These are phyloP conservation scores for Tolypocladium paradoxum DNA, from an alignment of 2,329 filamentous ascomycete species.

Conservation along the genomic window DNA sequence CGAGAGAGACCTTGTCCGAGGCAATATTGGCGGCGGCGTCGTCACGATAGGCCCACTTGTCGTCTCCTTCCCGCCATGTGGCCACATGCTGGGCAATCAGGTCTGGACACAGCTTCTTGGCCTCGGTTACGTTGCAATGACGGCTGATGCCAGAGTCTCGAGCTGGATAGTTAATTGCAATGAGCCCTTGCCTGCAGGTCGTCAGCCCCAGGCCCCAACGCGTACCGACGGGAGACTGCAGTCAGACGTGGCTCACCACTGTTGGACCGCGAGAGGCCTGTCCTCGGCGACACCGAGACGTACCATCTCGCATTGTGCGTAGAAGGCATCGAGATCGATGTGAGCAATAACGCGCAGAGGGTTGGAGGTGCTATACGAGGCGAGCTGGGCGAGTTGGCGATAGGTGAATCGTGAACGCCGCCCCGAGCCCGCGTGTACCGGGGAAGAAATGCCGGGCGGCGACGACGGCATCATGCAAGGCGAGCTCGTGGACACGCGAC, in stretches of 20 bases:
- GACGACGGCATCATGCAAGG: background rate
- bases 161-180: constrained; percentile 93
- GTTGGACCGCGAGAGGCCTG: constrained; percentile 81
- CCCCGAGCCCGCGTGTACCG: constrained; percentile 10
- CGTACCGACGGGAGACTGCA: background rate
- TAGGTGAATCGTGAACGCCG: constrained; percentile 68
- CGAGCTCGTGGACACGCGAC: background rate
- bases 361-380: constrained; percentile 56
- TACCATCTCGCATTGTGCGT: constrained; percentile 92
- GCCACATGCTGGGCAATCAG: constrained; percentile 86
- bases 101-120: constrained; percentile 74
- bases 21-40: constrained; percentile 71
- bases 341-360: constrained; percentile 83
- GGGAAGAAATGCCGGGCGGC: constrained; percentile 14
- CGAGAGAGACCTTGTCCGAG: constrained; percentile 86
- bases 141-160: constrained; percentile 68
- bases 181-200: constrained; percentile 63
- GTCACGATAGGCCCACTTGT: constrained; percentile 81
- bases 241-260: constrained; percentile 50
- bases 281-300: constrained; percentile 64
- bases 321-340: constrained; percentile 95
- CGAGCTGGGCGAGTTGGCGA: constrained; percentile 68
- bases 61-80: constrained; percentile 87
- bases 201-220: constrained; percentile 1
- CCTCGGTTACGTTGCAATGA: constrained; percentile 70